A percentile compares a stretch with the other conserved stretches of the same genome.
phyloP scores from a whole-genome alignment of 2,329 filamentous ascomycete species.

The Didymella sp. region DNA sequence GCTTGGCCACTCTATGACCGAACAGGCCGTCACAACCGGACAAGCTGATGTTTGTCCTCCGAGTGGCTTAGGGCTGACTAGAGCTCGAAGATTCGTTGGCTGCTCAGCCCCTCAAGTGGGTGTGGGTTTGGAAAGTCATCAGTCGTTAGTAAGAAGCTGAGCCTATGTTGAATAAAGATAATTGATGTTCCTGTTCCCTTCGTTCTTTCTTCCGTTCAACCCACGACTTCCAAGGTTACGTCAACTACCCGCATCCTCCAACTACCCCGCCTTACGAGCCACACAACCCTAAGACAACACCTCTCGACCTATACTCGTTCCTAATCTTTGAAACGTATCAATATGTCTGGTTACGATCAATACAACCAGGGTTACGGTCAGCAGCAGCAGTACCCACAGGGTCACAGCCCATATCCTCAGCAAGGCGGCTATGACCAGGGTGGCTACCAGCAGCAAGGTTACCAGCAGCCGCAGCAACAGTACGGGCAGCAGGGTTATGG shows the following conservation, averaged over 20 bases:
- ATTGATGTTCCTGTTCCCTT: conserved; percentile 21
- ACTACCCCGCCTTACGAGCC: conserved; percentile 14
- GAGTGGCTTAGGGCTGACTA: conserved; percentile 41
- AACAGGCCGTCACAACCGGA: conserved; percentile 29
- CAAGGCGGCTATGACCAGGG: conserved; percentile 44
- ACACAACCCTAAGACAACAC: not conserved
- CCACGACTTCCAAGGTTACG: conserved; percentile 17
- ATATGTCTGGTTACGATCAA: conserved; percentile 62
- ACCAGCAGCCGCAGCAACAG: conserved; percentile 42
- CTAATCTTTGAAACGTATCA: conserved; percentile 14
- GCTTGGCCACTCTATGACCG: conserved; percentile 14
- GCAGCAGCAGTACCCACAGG: conserved; percentile 47
- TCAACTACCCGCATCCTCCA: conserved; percentile 13
- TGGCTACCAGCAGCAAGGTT: conserved; percentile 39
- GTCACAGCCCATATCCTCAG: conserved; percentile 39
- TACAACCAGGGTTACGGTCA: conserved; percentile 47
- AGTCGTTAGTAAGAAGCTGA: conserved; percentile 26
- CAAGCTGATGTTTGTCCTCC: conserved; percentile 22
- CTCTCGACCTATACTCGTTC: not conserved
- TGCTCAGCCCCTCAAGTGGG: conserved; percentile 39
- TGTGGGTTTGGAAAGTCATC: conserved; percentile 32
- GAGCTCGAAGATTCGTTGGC: conserved; percentile 33
- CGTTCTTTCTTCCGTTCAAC: conserved; percentile 13
- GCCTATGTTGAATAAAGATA: conserved; percentile 28
- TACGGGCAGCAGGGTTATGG: conserved; percentile 41